A percentile compares a stretch with the other conserved stretches of the same genome.
Conservation (phyloP, 495 filamentous ascomycete species). For the Evernia prunastri region DNA sequence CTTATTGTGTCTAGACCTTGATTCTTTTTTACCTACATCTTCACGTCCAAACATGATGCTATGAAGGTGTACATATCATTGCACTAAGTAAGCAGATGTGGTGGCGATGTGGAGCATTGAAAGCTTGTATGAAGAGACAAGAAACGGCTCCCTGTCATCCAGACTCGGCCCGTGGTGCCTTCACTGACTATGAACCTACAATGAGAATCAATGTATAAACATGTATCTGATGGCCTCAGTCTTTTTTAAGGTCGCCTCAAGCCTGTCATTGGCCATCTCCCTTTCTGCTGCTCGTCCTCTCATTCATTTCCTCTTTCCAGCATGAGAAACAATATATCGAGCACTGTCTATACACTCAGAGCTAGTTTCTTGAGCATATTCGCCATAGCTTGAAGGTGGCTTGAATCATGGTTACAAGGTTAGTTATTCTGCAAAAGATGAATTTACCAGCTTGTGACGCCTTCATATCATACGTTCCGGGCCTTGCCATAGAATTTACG, state of each 20-base stretch:
- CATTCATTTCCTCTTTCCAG: neutral
- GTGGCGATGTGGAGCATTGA: conserved; percentile 8
- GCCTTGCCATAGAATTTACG: neutral
- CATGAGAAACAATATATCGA: neutral
- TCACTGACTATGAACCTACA: neutral
- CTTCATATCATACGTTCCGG: neutral
- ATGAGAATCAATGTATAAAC: neutral
- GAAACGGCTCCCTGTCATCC: neutral
- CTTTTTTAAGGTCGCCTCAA: neutral
- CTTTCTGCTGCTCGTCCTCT: neutral
- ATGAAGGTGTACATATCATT: neutral
- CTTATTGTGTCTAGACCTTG: neutral
- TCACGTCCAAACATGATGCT: neutral
- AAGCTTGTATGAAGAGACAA: neutral
- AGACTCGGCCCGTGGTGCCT: neutral
- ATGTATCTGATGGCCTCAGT: neutral
- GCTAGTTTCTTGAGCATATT: neutral
- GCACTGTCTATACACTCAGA: neutral
- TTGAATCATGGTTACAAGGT: neutral
- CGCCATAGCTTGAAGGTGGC: neutral
- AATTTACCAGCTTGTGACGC: neutral
- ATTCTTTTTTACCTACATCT: neutral
- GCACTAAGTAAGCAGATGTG: neutral
- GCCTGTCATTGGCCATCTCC: neutral
- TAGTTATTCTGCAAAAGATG: neutral